Conservation (phyloP, 169 alveolate species). For the Eimeria sp. region DNA sequence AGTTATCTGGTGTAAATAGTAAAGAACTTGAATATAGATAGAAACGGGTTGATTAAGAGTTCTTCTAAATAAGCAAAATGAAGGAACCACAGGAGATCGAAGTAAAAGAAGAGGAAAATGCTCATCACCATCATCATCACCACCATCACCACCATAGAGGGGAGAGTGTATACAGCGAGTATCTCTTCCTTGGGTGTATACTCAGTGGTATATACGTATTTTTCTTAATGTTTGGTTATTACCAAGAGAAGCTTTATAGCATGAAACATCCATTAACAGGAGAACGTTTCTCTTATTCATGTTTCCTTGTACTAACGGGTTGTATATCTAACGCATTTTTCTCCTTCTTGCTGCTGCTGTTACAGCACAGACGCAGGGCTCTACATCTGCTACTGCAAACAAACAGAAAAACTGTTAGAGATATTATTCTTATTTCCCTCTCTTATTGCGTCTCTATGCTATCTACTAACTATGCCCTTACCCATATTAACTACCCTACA, state of each 20-base stretch:
- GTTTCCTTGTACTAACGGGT: constrained; percentile 41
- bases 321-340: background rate
- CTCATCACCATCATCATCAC: constrained; percentile 13
- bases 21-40: no score
- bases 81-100: background rate
- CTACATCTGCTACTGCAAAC: background rate
- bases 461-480: constrained; percentile 91
- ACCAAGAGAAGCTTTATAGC: constrained; percentile 77
- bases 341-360: background rate
- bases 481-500: constrained; percentile 94
- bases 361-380: constrained; percentile 32
- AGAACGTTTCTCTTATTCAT: constrained; percentile 33
- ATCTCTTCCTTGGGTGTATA: background rate
- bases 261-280: background rate
- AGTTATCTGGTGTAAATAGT: no score
- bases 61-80: background rate
- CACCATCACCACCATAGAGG: constrained; percentile 30
- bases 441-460: constrained; percentile 91
- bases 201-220: constrained; percentile 63
- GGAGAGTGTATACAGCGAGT: background rate
- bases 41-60: background rate
- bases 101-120: background rate
- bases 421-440: constrained; percentile 88
- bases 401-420: constrained; percentile 52
- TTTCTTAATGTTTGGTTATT: constrained; percentile 58